Base-by-base conservation (phyloP, 306 rosid species). In the Pueraria montana region DNA sequence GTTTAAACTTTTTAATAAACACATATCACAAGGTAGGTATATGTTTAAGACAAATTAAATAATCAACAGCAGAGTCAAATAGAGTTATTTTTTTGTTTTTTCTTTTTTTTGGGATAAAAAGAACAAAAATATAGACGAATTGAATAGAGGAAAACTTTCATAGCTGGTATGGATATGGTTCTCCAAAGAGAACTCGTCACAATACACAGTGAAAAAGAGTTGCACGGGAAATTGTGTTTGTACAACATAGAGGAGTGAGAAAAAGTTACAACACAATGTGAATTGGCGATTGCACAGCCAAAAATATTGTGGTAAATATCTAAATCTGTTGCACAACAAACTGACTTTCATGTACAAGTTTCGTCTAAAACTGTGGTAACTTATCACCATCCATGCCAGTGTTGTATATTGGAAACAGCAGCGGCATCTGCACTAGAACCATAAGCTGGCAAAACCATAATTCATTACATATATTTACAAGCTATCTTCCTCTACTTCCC, bases 401-500 rank as follows among this genome's bases (percentile, higher is more conserved):
- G 65, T 59, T 59, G 65, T 12, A 24, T 59, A 59, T 4, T 38
- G 59, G 59, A 21, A 59, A 23, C 65, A 59, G 65, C 65, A 59
- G 65, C 7, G 14, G 14, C 62, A 11, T 59, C 65, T 23, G 65
- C 65, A 59, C 8, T 53, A 53, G 24, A n/a, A n/a, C 65, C 65
- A 59, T 59, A 59, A 55, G 65, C 36, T 23, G 65, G n/a, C 2
- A 59, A 59, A 59, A 11, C 65, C 65, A 59, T 24, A 59, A 59
- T 59, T 59, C 36, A 59, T 23, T 59, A 24, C 34, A 59, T 59
- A 59, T 59, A 59, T 59, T 59, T 59, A 59, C 65, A 59, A 59
- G 36, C 65, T 59, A 23, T 24, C 34, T 6, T 59, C 34, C 65
- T 58, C 34, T n/a, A 23, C 65, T 59, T 1, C 65, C 65, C 65